Evolutionary conservation across 805 yeast species (phyloP).

Genomic region (Ascoidea rubescens): DNA sequence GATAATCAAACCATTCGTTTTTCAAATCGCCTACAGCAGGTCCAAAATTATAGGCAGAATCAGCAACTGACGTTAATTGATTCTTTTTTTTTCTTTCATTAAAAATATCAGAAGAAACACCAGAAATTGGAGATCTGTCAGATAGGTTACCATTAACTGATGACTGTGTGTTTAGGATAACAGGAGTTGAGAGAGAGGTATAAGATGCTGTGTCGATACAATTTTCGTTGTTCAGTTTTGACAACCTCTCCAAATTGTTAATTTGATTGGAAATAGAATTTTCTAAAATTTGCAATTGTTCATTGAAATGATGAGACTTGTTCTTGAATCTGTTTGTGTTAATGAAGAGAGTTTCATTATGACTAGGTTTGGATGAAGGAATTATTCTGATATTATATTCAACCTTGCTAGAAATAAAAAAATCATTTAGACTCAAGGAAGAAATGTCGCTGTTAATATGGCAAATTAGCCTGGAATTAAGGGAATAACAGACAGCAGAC

Average conservation of each 20-base stretch:
- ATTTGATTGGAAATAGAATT: slow-evolving; percentile 1
- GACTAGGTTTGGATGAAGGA: neutral
- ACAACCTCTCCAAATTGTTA: neutral
- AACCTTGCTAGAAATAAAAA: neutral
- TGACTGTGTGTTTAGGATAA: no score
- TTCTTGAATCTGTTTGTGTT: no score
- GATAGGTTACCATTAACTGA: no score
- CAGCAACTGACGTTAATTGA: neutral
- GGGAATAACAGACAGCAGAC: neutral
- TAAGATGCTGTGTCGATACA: no score
- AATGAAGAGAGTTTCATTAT: no score
- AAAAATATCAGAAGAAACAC: neutral
- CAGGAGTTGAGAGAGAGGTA: neutral
- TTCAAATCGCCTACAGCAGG: neutral
- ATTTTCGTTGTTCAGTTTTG: neutral
- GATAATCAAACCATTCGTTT: no score
- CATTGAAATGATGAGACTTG: no score
- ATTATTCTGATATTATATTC: neutral
- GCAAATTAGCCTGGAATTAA: neutral
- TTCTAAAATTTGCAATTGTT: neutral
- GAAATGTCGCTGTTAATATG: no score
- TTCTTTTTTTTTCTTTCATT: no score
- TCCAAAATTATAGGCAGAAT: neutral
- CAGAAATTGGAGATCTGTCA: neutral
- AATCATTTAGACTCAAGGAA: neutral